Conservation (phyloP, 2,329 filamentous ascomycete genomes). For the Tolypocladium capitatum region DNA sequence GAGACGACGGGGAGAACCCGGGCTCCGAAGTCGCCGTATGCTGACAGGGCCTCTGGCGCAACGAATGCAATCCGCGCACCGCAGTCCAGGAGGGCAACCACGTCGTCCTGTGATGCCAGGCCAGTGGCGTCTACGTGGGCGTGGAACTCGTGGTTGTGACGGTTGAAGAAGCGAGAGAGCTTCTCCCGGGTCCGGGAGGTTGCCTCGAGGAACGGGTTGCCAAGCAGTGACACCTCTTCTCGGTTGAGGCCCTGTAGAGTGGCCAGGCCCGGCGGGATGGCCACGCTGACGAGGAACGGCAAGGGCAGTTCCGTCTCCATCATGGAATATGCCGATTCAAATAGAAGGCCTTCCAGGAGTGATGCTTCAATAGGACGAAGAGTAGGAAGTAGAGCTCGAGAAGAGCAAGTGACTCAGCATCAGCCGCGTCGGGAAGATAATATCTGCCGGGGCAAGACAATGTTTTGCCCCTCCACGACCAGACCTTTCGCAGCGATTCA, state of each 20-base stretch:
- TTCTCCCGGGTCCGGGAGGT: slow-evolving; percentile 33
- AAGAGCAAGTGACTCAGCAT: slow-evolving; percentile 4
- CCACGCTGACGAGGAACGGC: slow-evolving; percentile 48
- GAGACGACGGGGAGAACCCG: slow-evolving; percentile 41
- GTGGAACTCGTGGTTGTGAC: slow-evolving; percentile 37
- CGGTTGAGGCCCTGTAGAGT: slow-evolving; percentile 38
- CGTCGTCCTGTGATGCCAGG: slow-evolving; percentile 55
- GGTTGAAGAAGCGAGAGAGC: slow-evolving; percentile 32
- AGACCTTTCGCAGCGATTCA: neutral
- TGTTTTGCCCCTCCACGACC: slow-evolving; percentile 4
- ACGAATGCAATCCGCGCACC: slow-evolving; percentile 82
- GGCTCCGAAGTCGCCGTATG: slow-evolving; percentile 40
- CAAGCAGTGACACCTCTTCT: slow-evolving; percentile 45
- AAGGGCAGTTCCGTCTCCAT: slow-evolving; percentile 55
- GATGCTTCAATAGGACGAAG: neutral
- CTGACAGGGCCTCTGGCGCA: slow-evolving; percentile 50
- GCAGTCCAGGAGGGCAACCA: slow-evolving; percentile 69
- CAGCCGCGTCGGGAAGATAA: slow-evolving; percentile 1
- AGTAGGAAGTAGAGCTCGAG: neutral
- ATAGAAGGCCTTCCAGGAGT: neutral
- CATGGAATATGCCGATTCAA: neutral
- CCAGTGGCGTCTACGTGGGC: slow-evolving; percentile 67
- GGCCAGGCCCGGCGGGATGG: slow-evolving; percentile 33
- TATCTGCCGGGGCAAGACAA: too few species aligned
- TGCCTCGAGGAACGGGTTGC: slow-evolving; percentile 44